Conservation (phyloP, 129 eudicot species). For the Daucus carota region DNA sequence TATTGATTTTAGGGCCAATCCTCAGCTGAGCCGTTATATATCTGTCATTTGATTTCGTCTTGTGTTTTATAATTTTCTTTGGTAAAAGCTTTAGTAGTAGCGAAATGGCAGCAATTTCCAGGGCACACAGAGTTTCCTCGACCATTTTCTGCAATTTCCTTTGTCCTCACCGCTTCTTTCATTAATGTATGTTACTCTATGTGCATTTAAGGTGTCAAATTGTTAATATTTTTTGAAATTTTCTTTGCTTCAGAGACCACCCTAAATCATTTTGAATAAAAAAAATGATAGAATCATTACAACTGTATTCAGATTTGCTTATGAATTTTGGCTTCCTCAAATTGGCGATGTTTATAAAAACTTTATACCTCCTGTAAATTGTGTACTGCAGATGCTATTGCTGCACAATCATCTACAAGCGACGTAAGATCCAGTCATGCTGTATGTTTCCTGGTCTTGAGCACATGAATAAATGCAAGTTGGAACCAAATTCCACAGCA, state of each 20-base stretch:
- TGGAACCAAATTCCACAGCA: too few relatives aligned
- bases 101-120: slow-evolving; percentile 8
- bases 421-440: slow-evolving; percentile 35
- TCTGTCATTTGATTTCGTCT: too few relatives aligned
- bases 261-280: neutral
- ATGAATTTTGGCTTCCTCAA: neutral
- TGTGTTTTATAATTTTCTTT: too few relatives aligned
- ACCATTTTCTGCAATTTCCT: slow-evolving; percentile 3
- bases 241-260: neutral
- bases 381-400: slow-evolving; percentile 8
- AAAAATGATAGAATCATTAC: neutral
- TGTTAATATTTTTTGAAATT: neutral
- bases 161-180: neutral
- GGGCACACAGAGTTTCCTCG: slow-evolving; percentile 5
- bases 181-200: neutral
- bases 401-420: neutral
- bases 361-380: neutral
- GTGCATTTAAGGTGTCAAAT: neutral
- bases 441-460: slow-evolving; percentile 35
- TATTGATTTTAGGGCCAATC: too few relatives aligned
- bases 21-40: too few relatives aligned
- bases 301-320: neutral
- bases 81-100: neutral
- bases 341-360: neutral
- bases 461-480: too few relatives aligned